phyloP scores from a whole-genome alignment of 768 basidiomycete species.

The Pleurotus ostreatus region DNA sequence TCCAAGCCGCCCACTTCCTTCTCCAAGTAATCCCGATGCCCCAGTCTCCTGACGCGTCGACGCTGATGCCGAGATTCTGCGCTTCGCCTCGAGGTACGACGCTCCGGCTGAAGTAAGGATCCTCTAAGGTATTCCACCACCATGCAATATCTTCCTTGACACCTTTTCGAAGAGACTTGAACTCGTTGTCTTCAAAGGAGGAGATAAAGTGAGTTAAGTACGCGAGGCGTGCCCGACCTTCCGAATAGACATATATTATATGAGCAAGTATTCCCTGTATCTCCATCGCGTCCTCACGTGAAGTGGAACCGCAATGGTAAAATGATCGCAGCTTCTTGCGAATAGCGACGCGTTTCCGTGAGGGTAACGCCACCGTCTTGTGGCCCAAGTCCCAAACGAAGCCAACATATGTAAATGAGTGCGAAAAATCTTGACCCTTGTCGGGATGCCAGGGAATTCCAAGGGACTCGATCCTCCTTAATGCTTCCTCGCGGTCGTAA shows the following conservation, averaged over 20 bases:
- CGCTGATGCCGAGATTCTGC: conserved; percentile 12
- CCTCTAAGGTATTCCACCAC: conserved; percentile 18
- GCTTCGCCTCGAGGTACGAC: neutral
- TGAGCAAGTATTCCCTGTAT: conserved; percentile 29
- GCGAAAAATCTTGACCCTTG: conserved; percentile 15
- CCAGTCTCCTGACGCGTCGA: conserved; percentile 18
- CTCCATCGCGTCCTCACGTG: conserved; percentile 9
- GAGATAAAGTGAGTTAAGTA: conserved; percentile 21
- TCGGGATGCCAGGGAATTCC: conserved; percentile 21
- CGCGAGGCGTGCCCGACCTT: conserved; percentile 17
- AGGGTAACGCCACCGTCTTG: conserved; percentile 20
- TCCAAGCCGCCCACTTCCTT: conserved; percentile 18
- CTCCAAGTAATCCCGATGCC: conserved; percentile 15
- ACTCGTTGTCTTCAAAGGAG: conserved; percentile 13
- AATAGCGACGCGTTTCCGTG: conserved; percentile 22
- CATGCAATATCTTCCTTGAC: conserved; percentile 21
- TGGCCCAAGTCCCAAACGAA: conserved; percentile 25
- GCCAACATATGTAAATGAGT: conserved; percentile 20
- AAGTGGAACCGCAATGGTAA: neutral
- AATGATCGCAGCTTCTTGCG: conserved; percentile 11
- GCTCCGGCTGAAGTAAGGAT: neutral
- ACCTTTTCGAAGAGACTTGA: conserved; percentile 13
- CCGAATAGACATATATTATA: conserved; percentile 19
- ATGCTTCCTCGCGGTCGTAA: conserved; percentile 12
- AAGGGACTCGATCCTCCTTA: conserved; percentile 12